Percentiles rank a stretch among this genome's conserved stretches.
Evolutionary conservation across 306 rosid genomes (phyloP).

Genomic region (Cicer arietinum): DNA sequence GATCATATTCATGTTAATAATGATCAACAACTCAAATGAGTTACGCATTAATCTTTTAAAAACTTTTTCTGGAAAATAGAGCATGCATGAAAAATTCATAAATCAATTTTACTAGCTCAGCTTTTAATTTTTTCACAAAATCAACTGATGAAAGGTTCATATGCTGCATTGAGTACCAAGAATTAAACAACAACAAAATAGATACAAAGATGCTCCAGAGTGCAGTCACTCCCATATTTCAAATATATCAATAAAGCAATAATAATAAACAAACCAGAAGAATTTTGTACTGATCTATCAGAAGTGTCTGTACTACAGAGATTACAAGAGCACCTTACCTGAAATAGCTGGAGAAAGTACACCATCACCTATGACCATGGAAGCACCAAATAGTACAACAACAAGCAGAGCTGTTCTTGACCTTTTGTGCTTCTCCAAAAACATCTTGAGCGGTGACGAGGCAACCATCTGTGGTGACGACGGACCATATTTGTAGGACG

Average conservation of each 20-base stretch:
- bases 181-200: neutral
- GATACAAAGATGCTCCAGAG: neutral
- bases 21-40: conserved; percentile 24
- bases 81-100: neutral
- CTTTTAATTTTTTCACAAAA: conserved; percentile 19
- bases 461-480: conserved; percentile 52
- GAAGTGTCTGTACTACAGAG: too few relatives aligned
- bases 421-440: conserved; percentile 80
- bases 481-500: conserved; percentile 77
- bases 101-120: conserved; percentile 15
- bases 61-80: neutral
- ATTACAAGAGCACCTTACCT: conserved; percentile 50
- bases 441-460: conserved; percentile 66
- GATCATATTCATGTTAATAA: conserved; percentile 8
- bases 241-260: neutral
- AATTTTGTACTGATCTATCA: neutral
- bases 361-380: conserved; percentile 93
- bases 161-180: neutral
- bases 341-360: conserved; percentile 88
- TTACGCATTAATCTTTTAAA: neutral
- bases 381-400: conserved; percentile 76
- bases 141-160: neutral
- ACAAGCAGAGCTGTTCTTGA: conserved; percentile 65
- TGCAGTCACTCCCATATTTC: conserved; percentile 12
- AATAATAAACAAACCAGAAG: neutral